Evolutionary conservation across 345 rosid genomes (phyloP), one percentile per base, ranked within the genome.

Genomic region (Rhodomyrtus tomentosa): DNA sequence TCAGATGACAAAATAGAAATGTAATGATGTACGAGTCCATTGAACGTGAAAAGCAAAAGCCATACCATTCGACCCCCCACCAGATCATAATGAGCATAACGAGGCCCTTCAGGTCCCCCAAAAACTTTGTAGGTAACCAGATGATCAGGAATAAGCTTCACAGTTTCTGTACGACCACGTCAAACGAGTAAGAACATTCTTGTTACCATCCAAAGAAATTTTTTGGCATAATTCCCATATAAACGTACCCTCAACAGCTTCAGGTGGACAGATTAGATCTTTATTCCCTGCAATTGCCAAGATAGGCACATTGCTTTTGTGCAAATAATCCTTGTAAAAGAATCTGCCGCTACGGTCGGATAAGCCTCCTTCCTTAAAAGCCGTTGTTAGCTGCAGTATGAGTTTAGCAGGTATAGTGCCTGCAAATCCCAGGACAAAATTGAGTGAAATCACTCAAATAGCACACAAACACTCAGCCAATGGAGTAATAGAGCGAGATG

Each of bases 331-430:
- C 92, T 94, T 95, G 91, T 94, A 95, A 85, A 86, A 90, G 90
- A 94, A 92, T 82, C 92, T 87, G 58, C 99, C 98, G 73, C 91
- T 91, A 85, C 98, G 91, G 85, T 97, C 98, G 42, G 94, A 87
- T 81, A 97, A 88, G 40, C 99, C 98, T 58, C 96, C 94, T 82
- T 93, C 96, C 84, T 89, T 91, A 85, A 97, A 94, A 82, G 98
- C 98, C 36, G 99, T 92, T 55, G 98, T 92, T 84, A 97, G 98
- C 95, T 97, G 99, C 89, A 94, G 83, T 73, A 97, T 82, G 86
- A 97, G 96, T 89, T 95, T 97, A 79, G 95, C 93, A 6, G 98
- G 99, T 89, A 97, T 91, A 54, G 98, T 97, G 86, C 98, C 98
- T 97, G 90, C 87, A 83, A 27, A 52, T 83, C 42, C 76, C 84